Percentiles rank a stretch among this genome's conserved stretches.
These are phyloP conservation scores for Alloascoidea hylecoeti DNA, from an alignment of 805 yeast genomes.

Conservation along the genomic window DNA sequence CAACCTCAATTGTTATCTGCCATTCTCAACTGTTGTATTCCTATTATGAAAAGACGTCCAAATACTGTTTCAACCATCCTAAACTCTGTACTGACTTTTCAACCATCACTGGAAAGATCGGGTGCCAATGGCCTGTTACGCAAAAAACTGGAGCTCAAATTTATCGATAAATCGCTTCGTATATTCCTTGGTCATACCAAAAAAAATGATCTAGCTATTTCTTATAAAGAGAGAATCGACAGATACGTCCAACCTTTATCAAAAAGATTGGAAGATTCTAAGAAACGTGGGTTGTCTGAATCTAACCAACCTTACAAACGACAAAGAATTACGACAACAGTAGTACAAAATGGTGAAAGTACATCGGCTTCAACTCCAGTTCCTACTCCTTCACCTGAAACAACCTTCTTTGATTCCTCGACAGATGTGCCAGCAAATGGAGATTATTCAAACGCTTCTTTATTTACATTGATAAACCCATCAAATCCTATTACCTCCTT, in stretches of 20 bases:
- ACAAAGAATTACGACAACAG: slow-evolving; percentile 9
- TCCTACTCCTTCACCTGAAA: slow-evolving; percentile 7
- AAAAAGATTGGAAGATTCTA: not conserved
- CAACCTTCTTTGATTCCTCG: slow-evolving; percentile 6
- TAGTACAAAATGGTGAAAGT: slow-evolving; percentile 12
- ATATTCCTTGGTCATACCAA: slow-evolving; percentile 11
- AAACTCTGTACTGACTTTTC: slow-evolving; percentile 44
- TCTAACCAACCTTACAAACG: slow-evolving; percentile 4
- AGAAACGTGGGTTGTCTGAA: slow-evolving; percentile 1
- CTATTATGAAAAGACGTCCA: slow-evolving; percentile 54
- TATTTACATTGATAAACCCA: slow-evolving; percentile 54
- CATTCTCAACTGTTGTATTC: slow-evolving; percentile 46
- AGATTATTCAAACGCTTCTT: slow-evolving; percentile 32
- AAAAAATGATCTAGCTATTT: slow-evolving; percentile 9
- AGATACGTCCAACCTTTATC: slow-evolving; percentile 4
- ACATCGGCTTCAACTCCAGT: too few relatives aligned
- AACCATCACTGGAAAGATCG: slow-evolving; percentile 14
- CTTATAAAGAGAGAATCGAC: slow-evolving; percentile 9
- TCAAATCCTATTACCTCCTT: slow-evolving; percentile 48
- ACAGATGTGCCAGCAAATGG: slow-evolving; percentile 8
- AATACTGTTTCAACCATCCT: slow-evolving; percentile 39
- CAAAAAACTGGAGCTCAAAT: slow-evolving; percentile 41
- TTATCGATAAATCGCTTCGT: slow-evolving; percentile 43
- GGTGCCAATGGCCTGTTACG: slow-evolving; percentile 6
- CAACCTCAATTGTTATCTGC: slow-evolving; percentile 50